Evolutionary conservation across 1,139 yeast species (phyloP).

Genomic region (Chernovozyma sophiae-reginae): DNA sequence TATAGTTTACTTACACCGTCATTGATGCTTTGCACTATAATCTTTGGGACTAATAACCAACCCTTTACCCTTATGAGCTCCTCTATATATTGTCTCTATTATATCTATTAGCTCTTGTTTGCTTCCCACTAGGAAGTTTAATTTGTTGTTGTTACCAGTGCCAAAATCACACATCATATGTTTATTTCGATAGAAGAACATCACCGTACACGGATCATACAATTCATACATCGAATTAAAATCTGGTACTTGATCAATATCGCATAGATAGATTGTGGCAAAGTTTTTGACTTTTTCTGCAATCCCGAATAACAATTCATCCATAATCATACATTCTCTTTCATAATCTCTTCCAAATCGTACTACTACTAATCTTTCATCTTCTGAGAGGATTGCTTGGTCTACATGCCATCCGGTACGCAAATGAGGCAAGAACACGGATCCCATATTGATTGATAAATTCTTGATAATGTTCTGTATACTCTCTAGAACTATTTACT

Average conservation of each 20-base stretch:
- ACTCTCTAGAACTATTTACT: too few species aligned
- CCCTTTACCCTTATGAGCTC: conserved; percentile 92
- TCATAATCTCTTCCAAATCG: conserved; percentile 83
- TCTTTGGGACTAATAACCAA: conserved; percentile 81
- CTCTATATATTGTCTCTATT: conserved; percentile 82
- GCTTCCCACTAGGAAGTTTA: conserved; percentile 73
- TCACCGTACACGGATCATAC: conserved; percentile 84
- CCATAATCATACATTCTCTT: conserved; percentile 84
- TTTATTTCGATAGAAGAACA: conserved; percentile 91
- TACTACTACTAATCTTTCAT: conserved; percentile 79
- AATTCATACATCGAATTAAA: conserved; percentile 91
- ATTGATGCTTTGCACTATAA: conserved; percentile 28
- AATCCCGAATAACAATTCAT: conserved; percentile 72
- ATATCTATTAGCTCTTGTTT: conserved; percentile 91
- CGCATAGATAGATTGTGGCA: conserved; percentile 85
- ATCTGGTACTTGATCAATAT: conserved; percentile 84
- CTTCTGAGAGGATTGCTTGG: conserved; percentile 84
- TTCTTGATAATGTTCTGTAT: too few species aligned
- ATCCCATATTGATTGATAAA: conserved; percentile 55
- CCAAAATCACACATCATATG: conserved; percentile 99
- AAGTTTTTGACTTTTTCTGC: conserved; percentile 85
- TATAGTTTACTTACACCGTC: too few species aligned
- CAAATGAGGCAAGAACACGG: conserved; percentile 82
- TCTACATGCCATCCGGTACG: conserved; percentile 94
- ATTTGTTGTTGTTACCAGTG: conserved; percentile 93